Evolutionary conservation across 257 asterid genomes (phyloP).

Genomic region (Solanum habrochaites): DNA sequence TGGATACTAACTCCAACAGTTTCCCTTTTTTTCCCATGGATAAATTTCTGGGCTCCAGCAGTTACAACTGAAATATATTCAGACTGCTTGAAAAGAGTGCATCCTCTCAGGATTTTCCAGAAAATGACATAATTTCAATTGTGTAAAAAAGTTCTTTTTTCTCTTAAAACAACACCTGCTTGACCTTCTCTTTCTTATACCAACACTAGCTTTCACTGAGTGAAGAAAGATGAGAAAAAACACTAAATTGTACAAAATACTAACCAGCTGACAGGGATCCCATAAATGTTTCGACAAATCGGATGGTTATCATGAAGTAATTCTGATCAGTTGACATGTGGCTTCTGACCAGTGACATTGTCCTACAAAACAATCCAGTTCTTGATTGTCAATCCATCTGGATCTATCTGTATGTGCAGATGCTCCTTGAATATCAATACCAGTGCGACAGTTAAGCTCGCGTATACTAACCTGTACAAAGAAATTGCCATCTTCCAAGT

Average conservation of each 20-base stretch:
- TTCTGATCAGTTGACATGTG: constrained; percentile 66
- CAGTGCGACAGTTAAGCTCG: background rate
- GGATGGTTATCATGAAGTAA: constrained; percentile 70
- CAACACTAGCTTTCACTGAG: background rate
- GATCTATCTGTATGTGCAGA: background rate
- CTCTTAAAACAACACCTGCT: background rate
- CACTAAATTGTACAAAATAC: background rate
- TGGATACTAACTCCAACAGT: background rate
- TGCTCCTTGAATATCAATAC: background rate
- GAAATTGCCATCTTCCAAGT: constrained; percentile 95
- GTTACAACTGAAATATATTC: background rate
- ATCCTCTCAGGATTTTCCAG: background rate
- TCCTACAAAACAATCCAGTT: constrained; percentile 39
- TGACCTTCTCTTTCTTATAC: background rate
- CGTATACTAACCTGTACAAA: constrained; percentile 71
- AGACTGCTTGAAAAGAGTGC: background rate
- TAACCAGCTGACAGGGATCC: constrained; percentile 97
- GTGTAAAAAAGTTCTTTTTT: background rate
- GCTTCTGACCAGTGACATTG: constrained; percentile 92
- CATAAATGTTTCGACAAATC: constrained; percentile 93
- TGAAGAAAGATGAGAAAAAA: background rate
- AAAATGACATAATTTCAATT: background rate
- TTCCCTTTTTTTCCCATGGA: background rate
- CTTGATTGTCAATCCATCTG: constrained; percentile 5
- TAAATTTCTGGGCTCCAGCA: background rate